phyloP scores from a whole-genome alignment of 2,329 filamentous ascomycete genomes.

The Shiraia sp. region DNA sequence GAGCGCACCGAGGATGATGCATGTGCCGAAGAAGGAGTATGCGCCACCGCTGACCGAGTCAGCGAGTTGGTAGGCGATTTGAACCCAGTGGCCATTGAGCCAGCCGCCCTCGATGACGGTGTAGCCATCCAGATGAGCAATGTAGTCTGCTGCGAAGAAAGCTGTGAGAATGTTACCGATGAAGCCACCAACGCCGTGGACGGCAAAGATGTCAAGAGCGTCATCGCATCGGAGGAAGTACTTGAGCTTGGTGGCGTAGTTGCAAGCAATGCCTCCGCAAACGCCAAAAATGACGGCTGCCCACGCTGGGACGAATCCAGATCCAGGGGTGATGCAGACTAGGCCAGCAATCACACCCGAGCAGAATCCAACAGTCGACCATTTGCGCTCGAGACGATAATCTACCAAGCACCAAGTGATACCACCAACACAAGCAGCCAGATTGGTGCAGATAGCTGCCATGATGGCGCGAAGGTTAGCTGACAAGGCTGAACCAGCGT shows the following conservation, averaged over 20 bases:
- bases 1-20: slow-evolving; percentile 66
- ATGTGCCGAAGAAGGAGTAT: slow-evolving; percentile 80
- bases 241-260: slow-evolving; percentile 91
- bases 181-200: slow-evolving; percentile 63
- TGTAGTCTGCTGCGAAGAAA: slow-evolving; percentile 83
- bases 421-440: slow-evolving; percentile 81
- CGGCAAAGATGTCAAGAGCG: slow-evolving; percentile 74
- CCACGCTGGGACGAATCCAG: slow-evolving; percentile 84
- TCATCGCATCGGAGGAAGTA: slow-evolving; percentile 81
- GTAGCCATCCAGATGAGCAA: slow-evolving; percentile 76
- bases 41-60: slow-evolving; percentile 75
- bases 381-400: slow-evolving; percentile 86
- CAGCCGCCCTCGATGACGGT: slow-evolving; percentile 74
- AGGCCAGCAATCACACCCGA: slow-evolving; percentile 86
- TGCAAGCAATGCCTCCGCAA: slow-evolving; percentile 75
- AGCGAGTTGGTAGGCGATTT: slow-evolving; percentile 81
- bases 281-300: slow-evolving; percentile 79
- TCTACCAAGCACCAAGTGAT: slow-evolving; percentile 90
- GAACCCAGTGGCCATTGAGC: slow-evolving; percentile 82
- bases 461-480: slow-evolving; percentile 85
- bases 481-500: slow-evolving; percentile 78
- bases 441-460: slow-evolving; percentile 83
- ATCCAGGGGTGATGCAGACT: slow-evolving; percentile 86
- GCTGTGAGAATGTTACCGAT: slow-evolving; percentile 64
- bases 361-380: slow-evolving; percentile 92